phyloP scores from a whole-genome alignment of 164 flowering plant genomes.

The Nymphaea thermarum region DNA sequence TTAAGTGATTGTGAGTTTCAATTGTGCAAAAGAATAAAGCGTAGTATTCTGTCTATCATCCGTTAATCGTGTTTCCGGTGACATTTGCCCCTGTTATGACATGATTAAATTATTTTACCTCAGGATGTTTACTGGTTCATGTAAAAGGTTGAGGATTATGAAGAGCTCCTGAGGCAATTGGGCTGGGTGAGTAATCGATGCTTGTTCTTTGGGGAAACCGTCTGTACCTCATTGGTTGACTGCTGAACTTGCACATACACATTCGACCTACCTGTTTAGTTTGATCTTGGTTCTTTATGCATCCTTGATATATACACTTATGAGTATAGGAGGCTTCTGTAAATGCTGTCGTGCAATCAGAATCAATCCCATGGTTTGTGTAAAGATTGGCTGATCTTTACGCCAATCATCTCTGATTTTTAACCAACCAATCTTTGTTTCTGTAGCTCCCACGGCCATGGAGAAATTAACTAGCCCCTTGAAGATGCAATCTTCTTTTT shows the following conservation, averaged over 20 bases:
- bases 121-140: slow-evolving; percentile 61
- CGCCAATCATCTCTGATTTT: neutral
- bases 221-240: slow-evolving; percentile 10
- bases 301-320: too few species aligned
- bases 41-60: neutral
- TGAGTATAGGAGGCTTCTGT: neutral
- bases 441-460: neutral
- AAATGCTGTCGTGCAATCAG: neutral
- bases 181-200: neutral
- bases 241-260: neutral
- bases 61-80: neutral
- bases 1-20: neutral
- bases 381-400: neutral
- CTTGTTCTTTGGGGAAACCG: neutral
- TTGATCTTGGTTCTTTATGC: neutral
- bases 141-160: slow-evolving; percentile 73
- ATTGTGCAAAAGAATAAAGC: neutral
- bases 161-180: slow-evolving; percentile 63
- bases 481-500: neutral
- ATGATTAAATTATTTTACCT: neutral
- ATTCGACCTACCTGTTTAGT: neutral
- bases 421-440: neutral
- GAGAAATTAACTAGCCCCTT: neutral
- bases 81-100: neutral
- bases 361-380: neutral